Percentiles rank a stretch among this genome's conserved stretches.
phyloP scores from a whole-genome alignment of 1,284 basidiomycete species.

The Malassezia vespertilionis region DNA sequence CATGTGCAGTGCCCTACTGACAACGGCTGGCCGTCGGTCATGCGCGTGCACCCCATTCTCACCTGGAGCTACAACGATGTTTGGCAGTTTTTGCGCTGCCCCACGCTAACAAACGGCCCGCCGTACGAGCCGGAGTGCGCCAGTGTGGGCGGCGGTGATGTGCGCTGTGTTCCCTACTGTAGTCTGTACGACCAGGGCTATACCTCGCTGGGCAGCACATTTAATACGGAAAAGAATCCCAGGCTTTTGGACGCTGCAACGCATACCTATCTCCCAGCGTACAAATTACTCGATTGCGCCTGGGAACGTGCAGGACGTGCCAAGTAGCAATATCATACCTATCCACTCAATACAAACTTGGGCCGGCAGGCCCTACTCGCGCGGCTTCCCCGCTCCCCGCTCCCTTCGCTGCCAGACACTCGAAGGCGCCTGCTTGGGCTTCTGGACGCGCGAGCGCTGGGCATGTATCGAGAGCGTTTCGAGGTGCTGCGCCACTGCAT shows the following conservation, averaged over 20 bases:
- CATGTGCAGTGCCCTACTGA: constrained; percentile 27
- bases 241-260: constrained; percentile 52
- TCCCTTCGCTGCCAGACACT: no score
- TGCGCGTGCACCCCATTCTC: constrained; percentile 88
- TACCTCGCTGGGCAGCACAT: constrained; percentile 87
- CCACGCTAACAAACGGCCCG: constrained; percentile 54
- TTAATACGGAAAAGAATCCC: constrained; percentile 87
- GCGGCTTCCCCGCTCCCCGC: no score
- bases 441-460: not conserved
- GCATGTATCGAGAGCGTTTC: constrained; percentile 5
- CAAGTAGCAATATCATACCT: no score
- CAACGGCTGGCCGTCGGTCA: constrained; percentile 70
- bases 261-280: constrained; percentile 58
- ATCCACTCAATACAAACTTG: no score
- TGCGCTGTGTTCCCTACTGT: constrained; percentile 58
- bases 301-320: constrained; percentile 56
- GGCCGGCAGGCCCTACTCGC: no score
- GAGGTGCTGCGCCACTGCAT: constrained; percentile 7
- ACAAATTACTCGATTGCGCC: constrained; percentile 63
- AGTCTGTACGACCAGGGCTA: constrained; percentile 83
- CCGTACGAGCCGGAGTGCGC: constrained; percentile 2
- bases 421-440: constrained; percentile 3
- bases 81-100: constrained; percentile 70
- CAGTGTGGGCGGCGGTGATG: constrained; percentile 19
- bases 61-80: constrained; percentile 84